phyloP scores from a whole-genome alignment of 2,329 filamentous ascomycete species.

The Curvularia hawaiiensis region DNA sequence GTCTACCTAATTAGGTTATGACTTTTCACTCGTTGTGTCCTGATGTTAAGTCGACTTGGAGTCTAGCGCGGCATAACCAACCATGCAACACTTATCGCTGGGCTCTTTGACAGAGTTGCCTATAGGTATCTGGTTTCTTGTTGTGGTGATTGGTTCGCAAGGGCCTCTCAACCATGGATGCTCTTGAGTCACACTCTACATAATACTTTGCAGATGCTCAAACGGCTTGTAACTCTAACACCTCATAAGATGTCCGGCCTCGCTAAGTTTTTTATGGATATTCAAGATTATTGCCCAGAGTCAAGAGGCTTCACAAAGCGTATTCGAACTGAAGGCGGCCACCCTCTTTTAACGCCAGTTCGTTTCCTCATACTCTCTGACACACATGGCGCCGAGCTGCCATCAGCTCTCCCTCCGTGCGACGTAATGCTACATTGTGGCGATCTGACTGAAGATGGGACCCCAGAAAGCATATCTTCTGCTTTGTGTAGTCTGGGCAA shows the following conservation, averaged over 20 bases:
- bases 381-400: constrained; percentile 39
- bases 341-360: constrained; percentile 6
- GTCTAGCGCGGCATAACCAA: background rate
- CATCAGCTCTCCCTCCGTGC: constrained; percentile 52
- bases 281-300: background rate
- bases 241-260: background rate
- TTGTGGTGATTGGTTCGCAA: background rate
- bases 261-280: background rate
- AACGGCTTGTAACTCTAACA: background rate
- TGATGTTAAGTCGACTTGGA: background rate
- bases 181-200: background rate
- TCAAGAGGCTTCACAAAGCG: background rate
- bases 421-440: constrained; percentile 64
- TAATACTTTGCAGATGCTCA: background rate
- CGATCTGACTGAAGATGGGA: constrained; percentile 60
- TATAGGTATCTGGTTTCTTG: background rate
- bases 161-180: background rate
- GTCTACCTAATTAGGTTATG: background rate
- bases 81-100: background rate
- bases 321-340: background rate
- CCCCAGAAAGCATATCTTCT: constrained; percentile 51
- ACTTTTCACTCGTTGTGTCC: background rate
- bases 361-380: constrained; percentile 51
- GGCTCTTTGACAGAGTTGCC: too few relatives aligned
- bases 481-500: constrained; percentile 53